Evolutionary conservation across 352 stramenopile species (phyloP).

Genomic region (Globisporangium rhizosaccharum): DNA sequence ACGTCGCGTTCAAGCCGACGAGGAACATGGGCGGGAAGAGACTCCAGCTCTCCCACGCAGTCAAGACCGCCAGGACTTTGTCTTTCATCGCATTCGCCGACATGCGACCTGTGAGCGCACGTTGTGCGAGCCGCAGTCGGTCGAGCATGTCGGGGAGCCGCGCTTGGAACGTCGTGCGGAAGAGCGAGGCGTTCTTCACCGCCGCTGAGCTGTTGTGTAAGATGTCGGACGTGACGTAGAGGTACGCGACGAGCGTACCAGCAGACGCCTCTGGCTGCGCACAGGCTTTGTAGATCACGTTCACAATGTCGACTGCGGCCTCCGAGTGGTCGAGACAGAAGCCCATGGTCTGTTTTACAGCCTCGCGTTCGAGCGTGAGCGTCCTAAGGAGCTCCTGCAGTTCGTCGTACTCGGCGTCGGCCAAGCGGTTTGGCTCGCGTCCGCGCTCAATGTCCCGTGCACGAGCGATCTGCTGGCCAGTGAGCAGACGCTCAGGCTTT

Average conservation of each 20-base stretch:
- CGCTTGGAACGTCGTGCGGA: conserved; percentile 83
- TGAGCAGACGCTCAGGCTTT: conserved; percentile 27
- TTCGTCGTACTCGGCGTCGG: conserved; percentile 44
- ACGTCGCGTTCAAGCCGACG: conserved; percentile 77
- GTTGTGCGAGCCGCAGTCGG: conserved; percentile 37
- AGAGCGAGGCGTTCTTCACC: conserved; percentile 87
- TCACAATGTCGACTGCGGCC: conserved; percentile 60
- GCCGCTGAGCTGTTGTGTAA: conserved; percentile 86
- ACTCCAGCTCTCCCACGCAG: conserved; percentile 75
- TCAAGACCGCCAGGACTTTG: conserved; percentile 72
- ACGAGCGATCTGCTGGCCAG: conserved; percentile 67
- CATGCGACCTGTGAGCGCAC: conserved; percentile 64
- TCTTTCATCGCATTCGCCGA: conserved; percentile 78
- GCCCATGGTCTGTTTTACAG: conserved; percentile 67
- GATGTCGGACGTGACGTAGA: conserved; percentile 87
- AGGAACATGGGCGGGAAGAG: conserved; percentile 70
- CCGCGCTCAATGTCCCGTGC: conserved; percentile 61
- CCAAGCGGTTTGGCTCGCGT: conserved; percentile 43
- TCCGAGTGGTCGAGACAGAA: conserved; percentile 81
- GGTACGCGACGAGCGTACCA: conserved; percentile 46
- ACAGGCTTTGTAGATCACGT: conserved; percentile 42
- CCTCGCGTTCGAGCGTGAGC: conserved; percentile 61
- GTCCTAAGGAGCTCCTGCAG: conserved; percentile 36
- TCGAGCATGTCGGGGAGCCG: conserved; percentile 74
- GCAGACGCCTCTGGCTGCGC: conserved; percentile 27